These are phyloP conservation scores for Aspergillus carlsbadensis DNA, from an alignment of 495 filamentous ascomycete species.

Conservation along the genomic window DNA sequence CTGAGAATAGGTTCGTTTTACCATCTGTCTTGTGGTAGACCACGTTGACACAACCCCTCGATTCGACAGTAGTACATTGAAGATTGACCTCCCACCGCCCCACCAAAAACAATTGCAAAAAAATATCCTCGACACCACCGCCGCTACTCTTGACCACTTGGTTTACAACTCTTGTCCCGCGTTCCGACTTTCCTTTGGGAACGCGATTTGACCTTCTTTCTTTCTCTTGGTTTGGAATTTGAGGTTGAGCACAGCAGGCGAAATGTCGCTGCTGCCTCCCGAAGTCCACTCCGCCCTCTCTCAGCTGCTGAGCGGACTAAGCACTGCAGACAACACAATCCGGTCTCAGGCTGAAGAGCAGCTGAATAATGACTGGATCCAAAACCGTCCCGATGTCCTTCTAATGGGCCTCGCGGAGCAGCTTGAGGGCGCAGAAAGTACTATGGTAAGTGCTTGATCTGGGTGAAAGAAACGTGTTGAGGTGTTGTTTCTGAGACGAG, in stretches of 20 bases:
- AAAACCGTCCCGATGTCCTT: constrained; percentile 74
- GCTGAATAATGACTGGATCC: constrained; percentile 85
- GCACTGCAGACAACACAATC: constrained; percentile 84
- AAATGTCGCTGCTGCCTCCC: constrained; percentile 81
- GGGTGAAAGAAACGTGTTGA: neutral
- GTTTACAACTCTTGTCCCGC: constrained; percentile 20
- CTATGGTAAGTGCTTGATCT: constrained; percentile 55
- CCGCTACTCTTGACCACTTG: constrained; percentile 19
- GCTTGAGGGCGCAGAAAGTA: constrained; percentile 67
- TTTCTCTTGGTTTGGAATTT: constrained; percentile 14
- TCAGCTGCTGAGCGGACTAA: constrained; percentile 80
- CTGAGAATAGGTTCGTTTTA: too few species aligned
- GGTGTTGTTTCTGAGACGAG: neutral
- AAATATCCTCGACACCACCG: constrained; percentile 18
- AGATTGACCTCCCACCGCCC: constrained; percentile 30
- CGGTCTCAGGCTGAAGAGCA: constrained; percentile 86
- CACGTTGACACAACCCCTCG: too few species aligned
- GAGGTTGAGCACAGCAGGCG: constrained; percentile 25
- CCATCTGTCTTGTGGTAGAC: too few species aligned
- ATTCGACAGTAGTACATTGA: too few species aligned
- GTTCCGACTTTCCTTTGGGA: constrained; percentile 9
- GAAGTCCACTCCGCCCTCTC: constrained; percentile 79
- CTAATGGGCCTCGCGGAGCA: constrained; percentile 95
- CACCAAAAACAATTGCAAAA: constrained; percentile 29
- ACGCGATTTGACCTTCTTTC: constrained; percentile 13